Evolutionary conservation across 2,329 filamentous ascomycete genomes (phyloP), one percentile per base, ranked within the genome.

Genomic region (Colletotrichum camelliae): DNA sequence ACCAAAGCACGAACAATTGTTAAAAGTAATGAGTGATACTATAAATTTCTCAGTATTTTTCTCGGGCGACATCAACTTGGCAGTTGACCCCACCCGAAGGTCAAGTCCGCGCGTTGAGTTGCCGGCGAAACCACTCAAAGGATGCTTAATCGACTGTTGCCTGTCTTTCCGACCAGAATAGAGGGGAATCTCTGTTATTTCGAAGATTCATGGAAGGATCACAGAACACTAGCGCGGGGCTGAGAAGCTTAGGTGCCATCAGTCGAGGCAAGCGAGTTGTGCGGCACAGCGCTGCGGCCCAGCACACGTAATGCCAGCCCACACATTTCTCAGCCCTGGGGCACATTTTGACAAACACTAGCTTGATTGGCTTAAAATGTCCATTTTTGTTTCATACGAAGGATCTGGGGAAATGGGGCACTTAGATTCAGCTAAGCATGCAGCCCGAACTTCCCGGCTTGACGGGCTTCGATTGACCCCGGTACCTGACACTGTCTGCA

Each of bases 51-150:
- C 1, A 58, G 55, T 7, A 58, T 5, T 2, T 13, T 3, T 13
- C 10, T 21, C 10, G 3, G 10, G n/a, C 16, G 2, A 43, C 3
- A 13, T 4, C 0, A 52, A 21, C 10, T 12, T 16, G 4, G 5
- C 5, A 12, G 9, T 21, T 48, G 43, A 7, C n/a, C n/a, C n/a
- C 43, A 52, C n/a, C 21, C 43, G 10, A 10, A 52, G n/a, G n/a
- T 52, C 43, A 21, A 13, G n/a, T 52, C 43, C 43, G 43, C n/a
- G 4, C 0, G 5, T n/a, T 2, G 18, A 43, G 39, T n/a, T 4
- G 31, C 2, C 8, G 3, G 31, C 4, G 3, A 33, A 33, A 33
- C 31, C 8, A 10, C 31, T 33, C 31, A 33, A 10, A 10, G 10
- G 9, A 33, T 10, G 31, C 31, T 8, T 4, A 33, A 33, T 33